These are phyloP conservation scores for Canariomyces notabilis DNA, from an alignment of 2,329 filamentous ascomycete species.

Conservation along the genomic window DNA sequence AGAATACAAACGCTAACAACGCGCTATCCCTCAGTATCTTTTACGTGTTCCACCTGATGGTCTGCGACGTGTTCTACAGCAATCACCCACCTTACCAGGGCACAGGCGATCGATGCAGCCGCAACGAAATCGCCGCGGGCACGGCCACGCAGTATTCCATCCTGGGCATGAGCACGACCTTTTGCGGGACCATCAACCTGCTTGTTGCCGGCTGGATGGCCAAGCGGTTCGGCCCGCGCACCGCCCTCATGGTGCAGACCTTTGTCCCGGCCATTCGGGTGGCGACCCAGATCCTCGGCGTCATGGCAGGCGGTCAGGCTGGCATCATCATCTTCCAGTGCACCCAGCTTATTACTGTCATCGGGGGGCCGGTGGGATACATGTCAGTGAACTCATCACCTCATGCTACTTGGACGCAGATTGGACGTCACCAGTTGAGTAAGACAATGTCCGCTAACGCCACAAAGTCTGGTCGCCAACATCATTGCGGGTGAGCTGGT, in stretches of 20 bases:
- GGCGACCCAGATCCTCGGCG: slow-evolving; percentile 58
- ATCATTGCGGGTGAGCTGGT: slow-evolving; percentile 64
- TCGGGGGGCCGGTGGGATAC: slow-evolving; percentile 66
- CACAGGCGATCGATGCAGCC: slow-evolving; percentile 50
- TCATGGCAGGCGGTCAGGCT: slow-evolving; percentile 52
- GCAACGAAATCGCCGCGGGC: slow-evolving; percentile 57
- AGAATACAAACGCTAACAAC: neutral
- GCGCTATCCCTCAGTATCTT: slow-evolving; percentile 38
- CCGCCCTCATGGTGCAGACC: slow-evolving; percentile 57
- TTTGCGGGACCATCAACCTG: slow-evolving; percentile 64
- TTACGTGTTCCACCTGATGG: slow-evolving; percentile 67
- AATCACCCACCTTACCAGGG: slow-evolving; percentile 47
- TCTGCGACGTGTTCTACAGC: slow-evolving; percentile 64
- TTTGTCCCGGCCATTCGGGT: slow-evolving; percentile 61
- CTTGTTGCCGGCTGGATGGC: slow-evolving; percentile 64
- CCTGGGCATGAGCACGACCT: slow-evolving; percentile 60
- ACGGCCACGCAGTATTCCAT: slow-evolving; percentile 61
- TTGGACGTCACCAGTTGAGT: neutral
- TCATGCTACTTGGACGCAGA: neutral
- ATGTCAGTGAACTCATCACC: slow-evolving; percentile 35
- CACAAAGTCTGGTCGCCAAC: slow-evolving; percentile 55
- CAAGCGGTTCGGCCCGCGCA: slow-evolving; percentile 59
- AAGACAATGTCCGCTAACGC: neutral
- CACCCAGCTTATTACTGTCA: slow-evolving; percentile 61
- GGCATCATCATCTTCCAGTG: slow-evolving; percentile 66